Conservation (phyloP, 306 rosid genomes). For the Cucumis hystrix region DNA sequence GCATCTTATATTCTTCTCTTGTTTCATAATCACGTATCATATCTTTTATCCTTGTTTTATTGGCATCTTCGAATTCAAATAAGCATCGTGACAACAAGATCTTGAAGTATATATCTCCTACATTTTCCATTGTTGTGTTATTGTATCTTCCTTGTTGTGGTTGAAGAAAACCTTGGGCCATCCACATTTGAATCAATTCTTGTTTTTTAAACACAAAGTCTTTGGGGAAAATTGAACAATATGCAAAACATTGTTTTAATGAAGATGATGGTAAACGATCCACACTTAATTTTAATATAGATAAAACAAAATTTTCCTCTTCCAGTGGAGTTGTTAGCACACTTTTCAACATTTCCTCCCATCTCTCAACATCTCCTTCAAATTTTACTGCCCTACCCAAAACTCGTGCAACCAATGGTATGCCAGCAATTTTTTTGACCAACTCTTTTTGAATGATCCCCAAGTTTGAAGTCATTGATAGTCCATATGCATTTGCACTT, state of each 20-base stretch:
- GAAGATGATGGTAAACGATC: neutral
- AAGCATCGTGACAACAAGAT: neutral
- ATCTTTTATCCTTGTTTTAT: neutral
- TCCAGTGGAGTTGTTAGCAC: neutral
- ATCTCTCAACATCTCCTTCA: neutral
- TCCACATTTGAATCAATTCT: neutral
- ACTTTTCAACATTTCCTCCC: neutral
- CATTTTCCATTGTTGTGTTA: neutral
- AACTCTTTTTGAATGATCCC: neutral
- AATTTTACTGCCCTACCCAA: neutral
- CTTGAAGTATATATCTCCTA: neutral
- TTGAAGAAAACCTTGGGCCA: slow-evolving; percentile 8
- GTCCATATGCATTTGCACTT: neutral
- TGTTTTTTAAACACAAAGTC: neutral
- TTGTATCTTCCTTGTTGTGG: neutral
- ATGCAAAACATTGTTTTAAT: slow-evolving; percentile 12
- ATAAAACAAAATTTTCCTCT: neutral
- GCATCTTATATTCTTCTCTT: neutral
- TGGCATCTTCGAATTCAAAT: slow-evolving; percentile 2
- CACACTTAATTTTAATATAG: slow-evolving; percentile 6
- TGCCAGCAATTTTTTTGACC: neutral
- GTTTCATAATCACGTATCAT: no score
- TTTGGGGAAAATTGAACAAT: slow-evolving; percentile 6
- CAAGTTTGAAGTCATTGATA: neutral
- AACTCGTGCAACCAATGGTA: slow-evolving; percentile 7